Conservation (phyloP, 305 asterid species). For the Euphrasia arctica region DNA sequence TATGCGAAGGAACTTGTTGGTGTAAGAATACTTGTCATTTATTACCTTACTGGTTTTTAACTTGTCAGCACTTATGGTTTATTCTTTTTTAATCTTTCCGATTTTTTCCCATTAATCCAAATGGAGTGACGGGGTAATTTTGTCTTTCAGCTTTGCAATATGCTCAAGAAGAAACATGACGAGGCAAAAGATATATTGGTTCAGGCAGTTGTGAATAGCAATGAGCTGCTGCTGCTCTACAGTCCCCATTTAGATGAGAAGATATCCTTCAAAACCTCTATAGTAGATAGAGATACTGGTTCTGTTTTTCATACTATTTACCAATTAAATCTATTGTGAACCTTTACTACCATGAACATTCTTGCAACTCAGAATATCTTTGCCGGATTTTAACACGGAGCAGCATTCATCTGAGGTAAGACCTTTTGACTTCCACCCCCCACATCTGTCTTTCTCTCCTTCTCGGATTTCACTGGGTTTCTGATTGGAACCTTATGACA, state of each 20-base stretch:
- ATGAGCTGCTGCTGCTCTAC: slow-evolving; percentile 75
- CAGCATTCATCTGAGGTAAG: slow-evolving; percentile 35
- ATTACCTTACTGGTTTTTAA: slow-evolving; percentile 14
- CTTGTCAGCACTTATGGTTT: not conserved
- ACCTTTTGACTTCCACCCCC: not conserved
- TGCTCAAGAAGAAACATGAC: slow-evolving; percentile 67
- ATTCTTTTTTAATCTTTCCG: slow-evolving; percentile 6
- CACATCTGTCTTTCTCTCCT: too few species aligned
- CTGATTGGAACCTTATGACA: too few species aligned
- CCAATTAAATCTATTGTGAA: slow-evolving; percentile 15
- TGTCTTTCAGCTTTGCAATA: slow-evolving; percentile 70
- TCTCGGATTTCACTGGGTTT: too few species aligned
- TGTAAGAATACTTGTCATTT: slow-evolving; percentile 42
- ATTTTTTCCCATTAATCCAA: not conserved
- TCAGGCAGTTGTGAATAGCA: slow-evolving; percentile 72
- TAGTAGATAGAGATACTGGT: not conserved
- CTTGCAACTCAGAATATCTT: slow-evolving; percentile 55
- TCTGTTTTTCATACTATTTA: slow-evolving; percentile 19
- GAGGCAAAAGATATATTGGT: slow-evolving; percentile 81
- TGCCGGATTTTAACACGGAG: slow-evolving; percentile 39
- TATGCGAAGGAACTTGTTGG: slow-evolving; percentile 68
- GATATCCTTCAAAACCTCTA: slow-evolving; percentile 67
- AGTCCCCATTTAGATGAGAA: slow-evolving; percentile 62
- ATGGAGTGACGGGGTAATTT: slow-evolving; percentile 13
- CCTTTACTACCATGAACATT: slow-evolving; percentile 61